Evolutionary conservation across 495 filamentous ascomycete species (phyloP).

Genomic region (Aspergillus campestris): DNA sequence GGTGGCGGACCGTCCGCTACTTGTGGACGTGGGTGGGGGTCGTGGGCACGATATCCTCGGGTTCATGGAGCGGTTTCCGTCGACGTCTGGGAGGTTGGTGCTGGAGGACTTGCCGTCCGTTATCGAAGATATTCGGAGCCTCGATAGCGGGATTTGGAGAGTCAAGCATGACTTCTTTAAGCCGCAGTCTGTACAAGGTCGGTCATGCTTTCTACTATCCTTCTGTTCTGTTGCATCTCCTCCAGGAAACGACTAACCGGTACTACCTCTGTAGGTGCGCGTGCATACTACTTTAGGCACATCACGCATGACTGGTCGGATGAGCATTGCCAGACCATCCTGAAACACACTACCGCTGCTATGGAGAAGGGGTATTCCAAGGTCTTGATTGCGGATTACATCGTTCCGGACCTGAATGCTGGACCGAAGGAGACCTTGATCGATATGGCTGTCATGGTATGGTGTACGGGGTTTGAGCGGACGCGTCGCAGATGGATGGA

Average conservation of each 20-base stretch:
- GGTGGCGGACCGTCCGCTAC: constrained; percentile 17
- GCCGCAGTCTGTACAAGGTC: constrained; percentile 26
- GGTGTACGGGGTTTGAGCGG: constrained; percentile 21
- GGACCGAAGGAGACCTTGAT: constrained; percentile 11
- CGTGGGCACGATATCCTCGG: constrained; percentile 38
- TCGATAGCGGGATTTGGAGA: constrained; percentile 15
- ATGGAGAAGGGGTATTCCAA: constrained; percentile 37
- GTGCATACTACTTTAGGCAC: constrained; percentile 37
- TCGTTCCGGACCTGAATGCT: constrained; percentile 29
- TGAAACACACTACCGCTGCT: constrained; percentile 18
- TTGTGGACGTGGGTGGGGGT: constrained; percentile 46
- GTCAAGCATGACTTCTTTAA: constrained; percentile 35
- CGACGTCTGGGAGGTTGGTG: constrained; percentile 21
- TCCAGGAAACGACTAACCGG: neutral
- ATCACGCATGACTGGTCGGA: constrained; percentile 43
- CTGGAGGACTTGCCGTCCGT: constrained; percentile 39
- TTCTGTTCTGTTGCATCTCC: neutral
- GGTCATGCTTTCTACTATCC: neutral
- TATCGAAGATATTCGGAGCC: constrained; percentile 18
- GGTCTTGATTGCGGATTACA: constrained; percentile 28
- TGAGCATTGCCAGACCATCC: constrained; percentile 21
- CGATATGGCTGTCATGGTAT: constrained; percentile 30
- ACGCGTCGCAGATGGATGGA: constrained; percentile 19
- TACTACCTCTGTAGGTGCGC: constrained; percentile 16
- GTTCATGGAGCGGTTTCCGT: constrained; percentile 18